phyloP scores from a whole-genome alignment of 2,329 filamentous ascomycete species.

The Xylariaceae sp. region DNA sequence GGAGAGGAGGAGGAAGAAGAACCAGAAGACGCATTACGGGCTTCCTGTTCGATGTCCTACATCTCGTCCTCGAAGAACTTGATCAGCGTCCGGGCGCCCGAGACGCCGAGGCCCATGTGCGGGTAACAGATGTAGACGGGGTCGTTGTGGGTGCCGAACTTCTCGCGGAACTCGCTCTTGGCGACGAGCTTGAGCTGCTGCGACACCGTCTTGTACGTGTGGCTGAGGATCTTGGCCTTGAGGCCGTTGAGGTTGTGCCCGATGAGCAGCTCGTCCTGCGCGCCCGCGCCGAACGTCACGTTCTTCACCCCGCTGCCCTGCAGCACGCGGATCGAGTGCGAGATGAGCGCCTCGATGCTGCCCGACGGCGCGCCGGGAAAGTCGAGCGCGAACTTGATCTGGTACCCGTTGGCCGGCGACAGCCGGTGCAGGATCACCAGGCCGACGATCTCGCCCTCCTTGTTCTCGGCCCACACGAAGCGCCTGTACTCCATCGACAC shows the following conservation, averaged over 20 bases:
- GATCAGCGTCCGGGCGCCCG: slow-evolving; percentile 77
- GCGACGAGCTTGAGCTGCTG: slow-evolving; percentile 43
- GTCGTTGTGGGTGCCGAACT: slow-evolving; percentile 79
- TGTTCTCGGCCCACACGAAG: slow-evolving; percentile 74
- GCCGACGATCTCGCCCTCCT: slow-evolving; percentile 63
- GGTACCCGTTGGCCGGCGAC: slow-evolving; percentile 74
- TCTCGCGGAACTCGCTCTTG: slow-evolving; percentile 82
- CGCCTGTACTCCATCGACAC: slow-evolving; percentile 74
- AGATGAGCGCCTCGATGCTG: slow-evolving; percentile 75
- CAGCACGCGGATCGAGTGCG: slow-evolving; percentile 43
- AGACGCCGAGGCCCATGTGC: slow-evolving; percentile 72
- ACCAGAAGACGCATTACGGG: too few relatives aligned
- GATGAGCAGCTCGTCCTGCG: slow-evolving; percentile 63
- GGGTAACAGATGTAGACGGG: slow-evolving; percentile 88
- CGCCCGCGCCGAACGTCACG: slow-evolving; percentile 84
- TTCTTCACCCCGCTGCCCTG: slow-evolving; percentile 50
- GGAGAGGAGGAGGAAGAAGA: too few relatives aligned
- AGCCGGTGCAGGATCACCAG: slow-evolving; percentile 81
- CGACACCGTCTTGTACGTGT: slow-evolving; percentile 63
- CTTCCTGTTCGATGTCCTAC: too few relatives aligned
- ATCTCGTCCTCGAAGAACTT: slow-evolving; percentile 73
- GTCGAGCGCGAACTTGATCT: slow-evolving; percentile 93
- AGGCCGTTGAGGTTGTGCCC: slow-evolving; percentile 77
- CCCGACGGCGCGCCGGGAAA: slow-evolving; percentile 83
- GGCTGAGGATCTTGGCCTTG: slow-evolving; percentile 71